Conservation (phyloP, 2,329 filamentous ascomycete species). For the Cercospora nicotianae region DNA sequence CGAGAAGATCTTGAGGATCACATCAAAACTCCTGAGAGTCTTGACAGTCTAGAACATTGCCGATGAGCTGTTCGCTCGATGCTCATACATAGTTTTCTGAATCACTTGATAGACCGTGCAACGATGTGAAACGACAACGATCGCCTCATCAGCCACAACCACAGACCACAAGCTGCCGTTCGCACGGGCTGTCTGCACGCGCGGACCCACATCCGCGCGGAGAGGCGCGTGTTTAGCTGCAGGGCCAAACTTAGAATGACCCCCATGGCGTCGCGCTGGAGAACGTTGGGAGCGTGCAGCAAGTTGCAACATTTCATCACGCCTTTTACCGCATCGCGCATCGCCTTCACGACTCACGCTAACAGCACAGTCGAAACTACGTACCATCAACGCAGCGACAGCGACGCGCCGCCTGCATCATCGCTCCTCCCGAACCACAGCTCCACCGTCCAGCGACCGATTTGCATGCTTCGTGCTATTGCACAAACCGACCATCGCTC, state of each 20-base stretch:
- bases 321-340: neutral
- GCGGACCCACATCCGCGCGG: neutral
- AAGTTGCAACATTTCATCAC: neutral
- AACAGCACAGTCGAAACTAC: neutral
- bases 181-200: neutral
- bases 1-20: neutral
- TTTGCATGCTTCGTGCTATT: neutral
- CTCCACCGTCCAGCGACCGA: neutral
- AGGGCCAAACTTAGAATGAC: neutral
- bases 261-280: neutral
- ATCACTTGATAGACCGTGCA: neutral
- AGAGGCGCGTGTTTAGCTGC: neutral
- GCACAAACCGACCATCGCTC: neutral
- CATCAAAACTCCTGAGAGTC: neutral
- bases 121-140: neutral
- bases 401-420: neutral
- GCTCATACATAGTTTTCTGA: neutral
- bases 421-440: neutral
- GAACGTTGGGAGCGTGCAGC: neutral
- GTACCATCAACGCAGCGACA: neutral
- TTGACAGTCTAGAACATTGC: neutral
- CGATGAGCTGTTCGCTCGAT: neutral
- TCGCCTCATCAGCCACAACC: no score
- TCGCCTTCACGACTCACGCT: neutral
- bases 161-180: no score